These are phyloP conservation scores for Melaleuca quinquenervia DNA, from an alignment of 345 rosid species.

Conservation along the genomic window DNA sequence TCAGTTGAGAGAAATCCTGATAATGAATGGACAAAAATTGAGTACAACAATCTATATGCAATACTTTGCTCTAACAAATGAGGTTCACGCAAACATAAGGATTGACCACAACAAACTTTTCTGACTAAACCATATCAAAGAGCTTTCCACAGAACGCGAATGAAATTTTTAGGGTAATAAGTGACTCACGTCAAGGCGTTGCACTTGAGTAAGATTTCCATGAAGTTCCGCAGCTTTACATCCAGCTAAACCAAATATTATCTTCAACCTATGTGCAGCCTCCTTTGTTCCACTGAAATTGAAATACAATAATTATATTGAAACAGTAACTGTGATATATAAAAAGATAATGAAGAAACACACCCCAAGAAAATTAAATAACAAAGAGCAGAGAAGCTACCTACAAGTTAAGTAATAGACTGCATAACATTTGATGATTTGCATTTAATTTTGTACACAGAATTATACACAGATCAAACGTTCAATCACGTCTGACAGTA, in stretches of 20 bases:
- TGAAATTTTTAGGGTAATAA: not conserved
- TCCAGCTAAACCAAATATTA: slow-evolving; percentile 78
- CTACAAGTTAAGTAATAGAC: not conserved
- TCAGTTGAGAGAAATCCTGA: not conserved
- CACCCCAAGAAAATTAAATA: not conserved
- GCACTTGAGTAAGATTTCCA: slow-evolving; percentile 95
- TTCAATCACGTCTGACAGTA: not conserved
- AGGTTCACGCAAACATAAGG: not conserved
- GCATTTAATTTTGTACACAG: not conserved
- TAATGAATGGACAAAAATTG: not conserved
- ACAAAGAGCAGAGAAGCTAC: not conserved
- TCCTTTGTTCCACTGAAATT: slow-evolving; percentile 84
- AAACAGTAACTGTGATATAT: not conserved
- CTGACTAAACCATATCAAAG: not conserved
- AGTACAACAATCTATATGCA: not conserved
- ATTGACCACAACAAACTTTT: not conserved
- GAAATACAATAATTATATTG: slow-evolving; percentile 3
- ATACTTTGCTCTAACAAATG: not conserved
- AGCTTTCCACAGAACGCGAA: not conserved
- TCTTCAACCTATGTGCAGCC: slow-evolving; percentile 93
- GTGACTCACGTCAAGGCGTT: slow-evolving; percentile 84
- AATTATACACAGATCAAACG: not conserved
- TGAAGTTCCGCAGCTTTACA: slow-evolving; percentile 94
- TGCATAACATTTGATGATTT: not conserved
- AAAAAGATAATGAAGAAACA: not conserved